A percentile compares a stretch with the other conserved stretches of the same genome.
These are phyloP conservation scores for Fraxinus velutina DNA, from an alignment of 305 asterid species.

Conservation along the genomic window DNA sequence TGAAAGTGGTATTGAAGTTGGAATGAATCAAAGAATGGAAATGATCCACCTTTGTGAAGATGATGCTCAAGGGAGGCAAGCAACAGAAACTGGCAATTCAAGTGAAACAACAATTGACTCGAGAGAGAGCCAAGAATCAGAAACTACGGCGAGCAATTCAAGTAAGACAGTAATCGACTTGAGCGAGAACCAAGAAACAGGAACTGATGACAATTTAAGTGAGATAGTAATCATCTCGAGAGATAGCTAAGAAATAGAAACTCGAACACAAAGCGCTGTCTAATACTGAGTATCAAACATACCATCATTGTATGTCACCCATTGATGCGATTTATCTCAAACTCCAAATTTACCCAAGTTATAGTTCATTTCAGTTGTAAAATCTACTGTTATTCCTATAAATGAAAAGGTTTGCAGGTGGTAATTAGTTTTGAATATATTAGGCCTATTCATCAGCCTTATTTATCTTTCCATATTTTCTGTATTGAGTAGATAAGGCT, in stretches of 20 bases:
- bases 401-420: background rate
- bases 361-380: background rate
- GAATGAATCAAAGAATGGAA: background rate
- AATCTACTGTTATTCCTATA: background rate
- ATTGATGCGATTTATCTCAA: background rate
- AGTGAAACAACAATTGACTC: slow-evolving; percentile 9
- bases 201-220: background rate
- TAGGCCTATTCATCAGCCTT: background rate
- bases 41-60: background rate
- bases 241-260: background rate
- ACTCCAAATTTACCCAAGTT: background rate
- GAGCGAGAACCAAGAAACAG: background rate
- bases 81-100: background rate
- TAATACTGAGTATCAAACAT: background rate
- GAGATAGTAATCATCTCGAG: slow-evolving; percentile 15
- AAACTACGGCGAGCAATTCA: background rate
- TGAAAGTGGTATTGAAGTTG: background rate
- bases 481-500: background rate
- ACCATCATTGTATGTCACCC: background rate
- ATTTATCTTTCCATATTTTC: background rate
- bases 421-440: background rate
- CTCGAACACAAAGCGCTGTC: background rate
- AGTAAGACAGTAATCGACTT: background rate
- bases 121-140: slow-evolving; percentile 1
- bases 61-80: background rate